These are phyloP conservation scores for Alternaria ethzedia DNA, from an alignment of 2,329 filamentous ascomycete species.

Conservation along the genomic window DNA sequence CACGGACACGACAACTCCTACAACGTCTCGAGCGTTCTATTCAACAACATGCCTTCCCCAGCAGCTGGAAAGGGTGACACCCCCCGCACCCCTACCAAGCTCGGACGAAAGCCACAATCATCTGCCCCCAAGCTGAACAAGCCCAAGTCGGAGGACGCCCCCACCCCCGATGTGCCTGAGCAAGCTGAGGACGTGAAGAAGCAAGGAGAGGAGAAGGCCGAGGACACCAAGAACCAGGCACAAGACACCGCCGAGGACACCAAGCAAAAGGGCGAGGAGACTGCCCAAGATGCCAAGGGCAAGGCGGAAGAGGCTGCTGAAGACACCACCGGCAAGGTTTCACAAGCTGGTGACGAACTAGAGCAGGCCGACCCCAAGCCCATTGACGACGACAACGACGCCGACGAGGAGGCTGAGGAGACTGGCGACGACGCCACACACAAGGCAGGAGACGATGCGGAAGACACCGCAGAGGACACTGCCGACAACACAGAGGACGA, in stretches of 20 bases:
- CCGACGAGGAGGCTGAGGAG: conserved; percentile 31
- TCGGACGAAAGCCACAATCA: conserved; percentile 53
- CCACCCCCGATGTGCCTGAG: conserved; percentile 44
- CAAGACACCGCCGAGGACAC: conserved; percentile 44
- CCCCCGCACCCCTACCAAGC: conserved; percentile 60
- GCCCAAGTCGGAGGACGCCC: conserved; percentile 44
- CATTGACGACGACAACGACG: conserved; percentile 50
- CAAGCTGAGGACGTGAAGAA: conserved; percentile 48
- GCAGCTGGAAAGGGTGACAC: conserved; percentile 57
- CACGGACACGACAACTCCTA: conserved; percentile 41
- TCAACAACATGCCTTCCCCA: conserved; percentile 58
- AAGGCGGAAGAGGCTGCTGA: conserved; percentile 44
- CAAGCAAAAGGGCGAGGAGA: conserved; percentile 36
- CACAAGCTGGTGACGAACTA: conserved; percentile 54
- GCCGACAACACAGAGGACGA: conserved; percentile 52
- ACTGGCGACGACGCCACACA: conserved; percentile 50
- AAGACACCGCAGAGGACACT: conserved; percentile 43
- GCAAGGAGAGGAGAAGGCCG: conserved; percentile 43
- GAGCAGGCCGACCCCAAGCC: conserved; percentile 56
- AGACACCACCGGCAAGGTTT: conserved; percentile 55
- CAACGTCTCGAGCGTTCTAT: conserved; percentile 34
- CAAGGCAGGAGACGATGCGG: conserved; percentile 55
- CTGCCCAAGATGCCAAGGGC: conserved; percentile 47
- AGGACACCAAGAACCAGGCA: conserved; percentile 51
- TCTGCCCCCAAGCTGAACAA: conserved; percentile 53